A percentile compares a stretch with the other conserved stretches of the same genome.
Evolutionary conservation across 768 basidiomycete species (phyloP).

Genomic region (Leccinum variicolor): DNA sequence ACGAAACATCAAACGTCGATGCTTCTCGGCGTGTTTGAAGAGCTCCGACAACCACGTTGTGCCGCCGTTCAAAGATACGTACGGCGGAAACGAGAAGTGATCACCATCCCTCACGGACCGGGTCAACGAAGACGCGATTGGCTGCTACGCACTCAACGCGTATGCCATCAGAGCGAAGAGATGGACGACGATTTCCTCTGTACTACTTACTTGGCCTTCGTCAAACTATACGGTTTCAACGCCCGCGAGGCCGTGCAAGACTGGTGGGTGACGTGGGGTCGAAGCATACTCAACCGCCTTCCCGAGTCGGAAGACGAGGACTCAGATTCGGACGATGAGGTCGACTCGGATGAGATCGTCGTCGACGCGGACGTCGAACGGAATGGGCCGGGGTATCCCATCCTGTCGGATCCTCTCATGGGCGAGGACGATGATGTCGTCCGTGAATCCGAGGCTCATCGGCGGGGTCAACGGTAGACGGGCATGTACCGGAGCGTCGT

Average conservation of each 20-base stretch:
- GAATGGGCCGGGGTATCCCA: not conserved
- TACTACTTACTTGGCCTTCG: constrained; percentile 46
- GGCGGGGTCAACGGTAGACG: not conserved
- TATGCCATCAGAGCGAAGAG: constrained; percentile 37
- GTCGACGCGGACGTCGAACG: constrained; percentile 15
- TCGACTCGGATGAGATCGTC: not conserved
- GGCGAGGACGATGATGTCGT: constrained; percentile 11
- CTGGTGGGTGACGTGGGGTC: constrained; percentile 60
- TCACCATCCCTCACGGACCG: constrained; percentile 41
- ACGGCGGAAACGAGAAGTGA: constrained; percentile 39
- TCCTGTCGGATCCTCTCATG: constrained; percentile 12
- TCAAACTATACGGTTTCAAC: constrained; percentile 47
- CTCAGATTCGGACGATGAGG: not conserved
- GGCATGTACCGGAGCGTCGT: not conserved
- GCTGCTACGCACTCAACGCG: constrained; percentile 27
- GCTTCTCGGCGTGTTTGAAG: constrained; percentile 54
- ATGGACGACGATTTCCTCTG: constrained; percentile 37
- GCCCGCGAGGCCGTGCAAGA: constrained; percentile 54
- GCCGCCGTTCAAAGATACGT: constrained; percentile 39
- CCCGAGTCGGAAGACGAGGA: not conserved
- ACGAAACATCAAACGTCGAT: constrained; percentile 42
- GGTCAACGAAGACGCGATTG: constrained; percentile 44
- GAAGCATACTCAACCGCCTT: constrained; percentile 3
- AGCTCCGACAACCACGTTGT: constrained; percentile 50
- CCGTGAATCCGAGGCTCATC: constrained; percentile 6